These are phyloP conservation scores for Ambrosiella cleistominuta DNA, from an alignment of 2,329 filamentous ascomycete species.

Conservation along the genomic window DNA sequence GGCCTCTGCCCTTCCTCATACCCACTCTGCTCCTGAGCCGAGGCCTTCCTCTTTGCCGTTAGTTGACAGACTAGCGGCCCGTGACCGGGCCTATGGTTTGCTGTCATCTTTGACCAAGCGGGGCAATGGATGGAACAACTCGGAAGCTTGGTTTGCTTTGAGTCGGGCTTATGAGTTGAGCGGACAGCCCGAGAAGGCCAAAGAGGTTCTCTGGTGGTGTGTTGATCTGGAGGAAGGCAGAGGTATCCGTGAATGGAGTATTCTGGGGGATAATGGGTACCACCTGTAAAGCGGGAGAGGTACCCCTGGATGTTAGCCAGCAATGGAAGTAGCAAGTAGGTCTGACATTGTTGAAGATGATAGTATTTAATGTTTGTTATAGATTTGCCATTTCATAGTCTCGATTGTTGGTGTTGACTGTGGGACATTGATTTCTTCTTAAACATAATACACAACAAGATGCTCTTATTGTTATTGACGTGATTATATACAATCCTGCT, in stretches of 20 bases:
- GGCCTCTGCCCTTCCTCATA: conserved; percentile 16
- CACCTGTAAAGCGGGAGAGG: conserved; percentile 21
- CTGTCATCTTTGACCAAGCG: conserved; percentile 70
- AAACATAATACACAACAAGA: neutral
- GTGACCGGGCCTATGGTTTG: conserved; percentile 74
- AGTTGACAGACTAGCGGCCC: conserved; percentile 68
- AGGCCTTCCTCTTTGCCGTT: conserved; percentile 47
- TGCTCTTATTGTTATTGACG: neutral
- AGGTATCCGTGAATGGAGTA: conserved; percentile 63
- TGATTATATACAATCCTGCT: conserved; percentile 4
- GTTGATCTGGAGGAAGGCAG: conserved; percentile 80
- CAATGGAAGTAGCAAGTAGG: neutral
- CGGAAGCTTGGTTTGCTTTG: conserved; percentile 84
- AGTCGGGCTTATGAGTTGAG: conserved; percentile 77
- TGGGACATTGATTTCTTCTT: neutral
- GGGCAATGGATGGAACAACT: conserved; percentile 74
- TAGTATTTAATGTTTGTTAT: neutral
- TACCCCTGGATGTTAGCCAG: neutral
- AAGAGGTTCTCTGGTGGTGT: conserved; percentile 92
- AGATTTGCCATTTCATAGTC: neutral
- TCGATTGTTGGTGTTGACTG: neutral
- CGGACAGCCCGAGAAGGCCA: conserved; percentile 70
- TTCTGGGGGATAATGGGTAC: conserved; percentile 49
- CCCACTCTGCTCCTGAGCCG: conserved; percentile 33
- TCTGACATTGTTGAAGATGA: neutral